Evolutionary conservation across 73 alveolate species (phyloP), one percentile per base, ranked within the genome.

Genomic region (Paramecium octaurelia): DNA sequence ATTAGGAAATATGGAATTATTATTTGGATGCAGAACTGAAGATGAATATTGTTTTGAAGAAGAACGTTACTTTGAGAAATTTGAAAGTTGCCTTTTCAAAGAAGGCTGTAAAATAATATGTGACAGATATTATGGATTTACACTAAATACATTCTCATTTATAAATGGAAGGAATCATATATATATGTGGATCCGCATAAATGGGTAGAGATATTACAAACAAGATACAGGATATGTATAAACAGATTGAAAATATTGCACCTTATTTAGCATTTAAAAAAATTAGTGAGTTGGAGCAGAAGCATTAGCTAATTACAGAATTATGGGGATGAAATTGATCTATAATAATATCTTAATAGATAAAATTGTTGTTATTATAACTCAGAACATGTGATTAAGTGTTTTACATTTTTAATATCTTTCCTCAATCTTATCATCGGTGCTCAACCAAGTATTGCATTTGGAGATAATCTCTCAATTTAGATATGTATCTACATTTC

Each of bases 51-150:
- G 93, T 34, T 95, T 43, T 86, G 90, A 95, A 83, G 92, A 92
- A 8, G 96, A 93, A 76, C 69, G 92, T 92, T 16, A 64, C 93
- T 6, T 86, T 93, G 42, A 93, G 92, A 60, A 71, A 93, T 48
- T 88, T 93, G 35, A 92, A 70, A 92, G 86, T 95, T 1, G 98
- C 98, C 11, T 95, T 95, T 86, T 91, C 96, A 10, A 85, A 97
- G 58, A 96, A 92, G 60, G 96, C 86, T 42, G 92, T 91, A 50
- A 95, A 95, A 85, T 88, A 89, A 16, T 92, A 95, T 95, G 97
- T 95, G 9, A 94, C 94, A 86, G 95, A 95, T 91, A 85, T 95
- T 0, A 59, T 95, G 80, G 92, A 92, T 92, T 85, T 95, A 84
- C 64, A 59, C 42, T 38, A 27, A 50, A 44, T 89, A 21, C 80